phyloP scores from a whole-genome alignment of 768 basidiomycete species.

The Grammothele lineata region DNA sequence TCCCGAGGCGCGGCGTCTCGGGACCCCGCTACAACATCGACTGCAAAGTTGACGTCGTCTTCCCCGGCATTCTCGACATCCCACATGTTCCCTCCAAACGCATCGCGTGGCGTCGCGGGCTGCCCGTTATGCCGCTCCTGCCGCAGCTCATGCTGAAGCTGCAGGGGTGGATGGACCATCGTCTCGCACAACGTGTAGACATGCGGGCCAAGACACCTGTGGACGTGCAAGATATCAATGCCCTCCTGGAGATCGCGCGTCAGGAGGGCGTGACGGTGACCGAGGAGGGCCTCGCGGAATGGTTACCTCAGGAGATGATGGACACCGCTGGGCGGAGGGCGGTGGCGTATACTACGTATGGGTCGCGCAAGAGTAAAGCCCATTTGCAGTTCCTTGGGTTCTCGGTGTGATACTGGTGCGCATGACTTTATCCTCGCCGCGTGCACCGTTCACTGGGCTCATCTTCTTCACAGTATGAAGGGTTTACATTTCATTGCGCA shows the following conservation, averaged over 20 bases:
- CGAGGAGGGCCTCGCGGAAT: neutral
- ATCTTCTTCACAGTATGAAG: too few relatives aligned
- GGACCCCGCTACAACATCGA: neutral
- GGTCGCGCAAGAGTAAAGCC: too few relatives aligned
- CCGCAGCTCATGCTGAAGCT: conserved; percentile 30
- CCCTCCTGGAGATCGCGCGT: conserved; percentile 35
- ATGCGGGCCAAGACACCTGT: conserved; percentile 34
- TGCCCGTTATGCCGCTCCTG: conserved; percentile 29
- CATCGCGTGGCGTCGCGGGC: conserved; percentile 7
- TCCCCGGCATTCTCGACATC: conserved; percentile 26
- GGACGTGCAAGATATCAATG: conserved; percentile 39
- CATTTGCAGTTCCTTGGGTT: too few relatives aligned
- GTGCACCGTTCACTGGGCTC: too few relatives aligned
- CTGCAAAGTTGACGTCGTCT: conserved; percentile 32
- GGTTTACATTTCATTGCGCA: too few relatives aligned
- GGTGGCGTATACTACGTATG: too few relatives aligned
- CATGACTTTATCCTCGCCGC: too few relatives aligned
- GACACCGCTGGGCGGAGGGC: too few relatives aligned
- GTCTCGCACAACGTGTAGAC: conserved; percentile 26
- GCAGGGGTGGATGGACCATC: conserved; percentile 30
- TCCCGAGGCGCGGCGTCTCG: conserved; percentile 4
- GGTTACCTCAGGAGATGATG: conserved; percentile 6
- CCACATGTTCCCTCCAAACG: conserved; percentile 18
- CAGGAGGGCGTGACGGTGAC: neutral
- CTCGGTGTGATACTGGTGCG: too few relatives aligned